A percentile compares a stretch with the other conserved stretches of the same genome.
Evolutionary conservation across 352 stramenopile species (phyloP).

Genomic region (Phytophthora melonis): DNA sequence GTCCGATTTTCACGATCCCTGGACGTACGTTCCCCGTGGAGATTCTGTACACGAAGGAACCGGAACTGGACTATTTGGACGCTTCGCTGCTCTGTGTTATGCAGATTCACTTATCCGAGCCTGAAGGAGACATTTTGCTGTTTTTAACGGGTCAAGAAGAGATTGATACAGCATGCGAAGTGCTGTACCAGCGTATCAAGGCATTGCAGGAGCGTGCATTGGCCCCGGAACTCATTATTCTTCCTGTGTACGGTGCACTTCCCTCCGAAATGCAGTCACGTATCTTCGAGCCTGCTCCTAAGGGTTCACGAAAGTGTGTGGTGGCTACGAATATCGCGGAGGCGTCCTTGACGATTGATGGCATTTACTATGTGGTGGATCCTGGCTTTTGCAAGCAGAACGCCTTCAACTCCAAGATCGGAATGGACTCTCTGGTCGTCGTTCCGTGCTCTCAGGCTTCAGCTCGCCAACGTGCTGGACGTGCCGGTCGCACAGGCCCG

Average conservation of each 20-base stretch:
- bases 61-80: slow-evolving; percentile 98
- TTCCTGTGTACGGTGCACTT: slow-evolving; percentile 98
- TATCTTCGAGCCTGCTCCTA: slow-evolving; percentile 98
- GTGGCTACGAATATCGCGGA: slow-evolving; percentile 99
- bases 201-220: slow-evolving; percentile 93
- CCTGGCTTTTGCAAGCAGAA: slow-evolving; percentile 99
- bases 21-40: slow-evolving; percentile 98
- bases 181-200: slow-evolving; percentile 98
- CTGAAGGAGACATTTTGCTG: slow-evolving; percentile 98
- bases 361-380: slow-evolving; percentile 96
- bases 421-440: slow-evolving; percentile 99
- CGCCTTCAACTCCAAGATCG: slow-evolving; percentile 98
- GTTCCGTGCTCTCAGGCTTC: slow-evolving; percentile 98
- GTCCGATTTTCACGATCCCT: slow-evolving; percentile 99
- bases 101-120: slow-evolving; percentile 99
- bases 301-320: slow-evolving; percentile 97
- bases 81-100: slow-evolving; percentile 98
- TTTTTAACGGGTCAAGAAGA: slow-evolving; percentile 99
- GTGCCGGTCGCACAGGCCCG: slow-evolving; percentile 97
- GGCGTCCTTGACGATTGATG: slow-evolving; percentile 99
- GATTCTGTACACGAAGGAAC: slow-evolving; percentile 98
- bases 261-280: slow-evolving; percentile 99
- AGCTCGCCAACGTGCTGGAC: slow-evolving; percentile 96
- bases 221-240: slow-evolving; percentile 97
- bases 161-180: slow-evolving; percentile 99